A percentile compares a stretch with the other conserved stretches of the same genome.
phyloP scores from a whole-genome alignment of 768 basidiomycete genomes.

The Pulveroboletus sp. region DNA sequence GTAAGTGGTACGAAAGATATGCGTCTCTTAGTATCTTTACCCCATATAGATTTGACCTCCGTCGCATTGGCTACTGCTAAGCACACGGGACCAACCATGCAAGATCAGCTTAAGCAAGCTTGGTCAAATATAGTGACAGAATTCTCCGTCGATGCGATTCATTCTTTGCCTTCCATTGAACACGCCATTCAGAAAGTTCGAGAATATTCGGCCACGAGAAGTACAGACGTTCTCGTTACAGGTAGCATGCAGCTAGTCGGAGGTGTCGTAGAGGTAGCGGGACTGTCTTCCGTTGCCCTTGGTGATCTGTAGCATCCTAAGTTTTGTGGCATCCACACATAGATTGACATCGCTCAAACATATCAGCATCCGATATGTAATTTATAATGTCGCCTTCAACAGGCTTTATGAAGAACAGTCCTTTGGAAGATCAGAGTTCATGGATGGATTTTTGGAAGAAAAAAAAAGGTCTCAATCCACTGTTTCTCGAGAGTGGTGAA shows the following conservation, averaged over 20 bases:
- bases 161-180: constrained; percentile 84
- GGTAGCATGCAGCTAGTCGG: constrained; percentile 94
- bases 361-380: constrained; percentile 6
- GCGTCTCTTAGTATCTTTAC: constrained; percentile 1
- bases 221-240: constrained; percentile 70
- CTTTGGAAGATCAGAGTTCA: not conserved
- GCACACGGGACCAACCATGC: constrained; percentile 62
- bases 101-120: constrained; percentile 67
- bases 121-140: constrained; percentile 64
- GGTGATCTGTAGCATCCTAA: constrained; percentile 28
- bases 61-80: constrained; percentile 60
- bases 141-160: constrained; percentile 57
- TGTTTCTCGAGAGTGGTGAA: not conserved
- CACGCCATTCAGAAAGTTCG: constrained; percentile 75
- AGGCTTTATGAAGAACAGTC: constrained; percentile 14
- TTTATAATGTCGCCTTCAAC: constrained; percentile 33
- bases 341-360: constrained; percentile 1
- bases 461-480: not conserved
- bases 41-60: constrained; percentile 65
- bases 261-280: constrained; percentile 88
- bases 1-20: constrained; percentile 38
- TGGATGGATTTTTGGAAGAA: not conserved
- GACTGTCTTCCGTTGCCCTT: constrained; percentile 64
- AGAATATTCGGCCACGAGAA: constrained; percentile 29
- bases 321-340: not conserved